These are phyloP conservation scores for Hygrocybe punicea DNA, from an alignment of 768 basidiomycete species.

Conservation along the genomic window DNA sequence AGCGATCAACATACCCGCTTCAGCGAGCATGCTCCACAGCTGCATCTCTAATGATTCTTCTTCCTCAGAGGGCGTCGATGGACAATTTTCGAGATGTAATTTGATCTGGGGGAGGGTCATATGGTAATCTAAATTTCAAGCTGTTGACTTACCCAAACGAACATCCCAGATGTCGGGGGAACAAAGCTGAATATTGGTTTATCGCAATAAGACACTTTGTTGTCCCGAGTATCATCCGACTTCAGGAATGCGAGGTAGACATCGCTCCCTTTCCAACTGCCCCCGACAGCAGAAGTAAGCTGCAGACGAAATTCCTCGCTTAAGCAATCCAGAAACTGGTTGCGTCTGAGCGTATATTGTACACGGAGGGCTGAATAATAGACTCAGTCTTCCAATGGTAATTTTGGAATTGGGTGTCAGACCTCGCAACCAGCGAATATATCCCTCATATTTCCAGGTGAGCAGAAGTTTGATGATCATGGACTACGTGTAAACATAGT, in stretches of 20 bases:
- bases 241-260: conserved; percentile 48
- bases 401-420: background rate
- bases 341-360: conserved; percentile 57
- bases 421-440: conserved; percentile 77
- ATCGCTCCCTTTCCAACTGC: conserved; percentile 36
- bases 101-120: conserved; percentile 43
- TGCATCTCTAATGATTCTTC: conserved; percentile 50
- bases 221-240: conserved; percentile 26
- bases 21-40: conserved; percentile 58
- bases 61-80: conserved; percentile 38
- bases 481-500: conserved; percentile 29
- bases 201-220: conserved; percentile 35
- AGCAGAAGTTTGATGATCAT: conserved; percentile 59
- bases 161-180: conserved; percentile 83
- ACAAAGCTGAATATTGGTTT: conserved; percentile 60
- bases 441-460: conserved; percentile 69
- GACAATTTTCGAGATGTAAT: conserved; percentile 59
- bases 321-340: conserved; percentile 63
- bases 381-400: background rate
- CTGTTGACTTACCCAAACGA: conserved; percentile 55
- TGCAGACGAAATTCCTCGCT: conserved; percentile 60
- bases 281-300: conserved; percentile 26
- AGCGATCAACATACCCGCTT: conserved; percentile 58
- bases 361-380: conserved; percentile 43
- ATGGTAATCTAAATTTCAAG: background rate